phyloP scores from a whole-genome alignment of 805 yeast genomes.

The Clavispora vitiphila region DNA sequence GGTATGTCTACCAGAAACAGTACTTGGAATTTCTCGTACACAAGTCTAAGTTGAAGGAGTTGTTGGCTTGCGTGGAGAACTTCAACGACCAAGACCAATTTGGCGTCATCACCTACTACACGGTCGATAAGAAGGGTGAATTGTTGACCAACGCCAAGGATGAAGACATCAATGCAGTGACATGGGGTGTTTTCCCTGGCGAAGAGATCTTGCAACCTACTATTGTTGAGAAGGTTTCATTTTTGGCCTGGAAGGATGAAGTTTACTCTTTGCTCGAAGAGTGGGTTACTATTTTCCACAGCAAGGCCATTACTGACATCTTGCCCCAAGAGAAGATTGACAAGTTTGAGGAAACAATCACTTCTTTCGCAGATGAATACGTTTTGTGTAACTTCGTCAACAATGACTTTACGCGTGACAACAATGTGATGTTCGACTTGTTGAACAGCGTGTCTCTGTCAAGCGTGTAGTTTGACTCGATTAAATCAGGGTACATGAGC shows the following conservation, averaged over 20 bases:
- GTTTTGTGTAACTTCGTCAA: conserved; percentile 85
- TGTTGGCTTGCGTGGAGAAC: conserved; percentile 38
- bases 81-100: conserved; percentile 37
- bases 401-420: conserved; percentile 63
- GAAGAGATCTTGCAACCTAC: conserved; percentile 94
- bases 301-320: conserved; percentile 30
- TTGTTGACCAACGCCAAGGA: conserved; percentile 65
- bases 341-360: conserved; percentile 38
- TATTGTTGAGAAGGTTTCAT: conserved; percentile 85
- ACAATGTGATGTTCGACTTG: conserved; percentile 52
- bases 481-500: conserved; percentile 3
- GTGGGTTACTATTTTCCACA: conserved; percentile 59
- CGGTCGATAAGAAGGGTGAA: conserved; percentile 56
- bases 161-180: conserved; percentile 86
- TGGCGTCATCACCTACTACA: conserved; percentile 65
- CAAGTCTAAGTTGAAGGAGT: conserved; percentile 36
- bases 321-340: conserved; percentile 25
- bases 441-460: conserved; percentile 28
- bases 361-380: conserved; percentile 50
- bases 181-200: conserved; percentile 96
- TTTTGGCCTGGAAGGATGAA: conserved; percentile 97
- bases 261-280: conserved; percentile 77
- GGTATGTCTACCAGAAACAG: conserved; percentile 92
- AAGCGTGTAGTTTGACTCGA: conserved; percentile 3
- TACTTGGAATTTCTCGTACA: conserved; percentile 83